Evolutionary conservation across 352 stramenopile genomes (phyloP), one percentile per base, ranked within the genome.

Genomic region (Pythium rishiriense): DNA sequence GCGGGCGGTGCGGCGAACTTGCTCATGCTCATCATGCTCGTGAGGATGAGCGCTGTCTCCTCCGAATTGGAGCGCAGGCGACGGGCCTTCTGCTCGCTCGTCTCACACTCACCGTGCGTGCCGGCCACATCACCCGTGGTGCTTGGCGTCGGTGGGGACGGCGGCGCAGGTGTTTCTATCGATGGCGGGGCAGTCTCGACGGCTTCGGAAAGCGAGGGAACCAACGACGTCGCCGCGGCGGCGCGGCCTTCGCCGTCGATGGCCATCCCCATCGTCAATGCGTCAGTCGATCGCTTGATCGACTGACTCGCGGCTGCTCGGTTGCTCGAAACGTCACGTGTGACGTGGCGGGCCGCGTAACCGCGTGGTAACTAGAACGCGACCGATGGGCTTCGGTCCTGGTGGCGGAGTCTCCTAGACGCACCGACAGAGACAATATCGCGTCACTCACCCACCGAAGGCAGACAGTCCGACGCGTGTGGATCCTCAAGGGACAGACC

Each of bases 31-130:
- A 93, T 90, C 57, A 96, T 73, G 68, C 81, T 90, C 55, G 87
- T 90, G 57, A 96, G 81, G 50, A 96, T 96, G 72, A 94, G 78
- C 49, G 87, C 87, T 7, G 87, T 94, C 74, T 94, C 87, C 52
- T 96, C 85, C 15, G 87, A 85, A 52, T 93, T 92, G 35, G 81
- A 81, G 39, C 69, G 72, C 48, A 60, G 53, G 3, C 68, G 62
- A 10, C 46, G 54, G 42, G 47, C 62, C 14, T 64, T 67, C 48
- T 64, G 49, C 37, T 67, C 57, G 56, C 35, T 52, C 26, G 53
- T 67, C 45, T 64, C 53, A 14, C 29, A 12, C 21, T 52, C 58
- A 35, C 49, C 28, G 28, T 64, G 21, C 1, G 52, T 58, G 4
- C 51, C 51, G 3, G 29, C 66, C 17, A 59, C 54, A 14, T 70